These are phyloP conservation scores for Ottelia alismoides DNA, from an alignment of 106 monocot genomes.

Conservation along the genomic window DNA sequence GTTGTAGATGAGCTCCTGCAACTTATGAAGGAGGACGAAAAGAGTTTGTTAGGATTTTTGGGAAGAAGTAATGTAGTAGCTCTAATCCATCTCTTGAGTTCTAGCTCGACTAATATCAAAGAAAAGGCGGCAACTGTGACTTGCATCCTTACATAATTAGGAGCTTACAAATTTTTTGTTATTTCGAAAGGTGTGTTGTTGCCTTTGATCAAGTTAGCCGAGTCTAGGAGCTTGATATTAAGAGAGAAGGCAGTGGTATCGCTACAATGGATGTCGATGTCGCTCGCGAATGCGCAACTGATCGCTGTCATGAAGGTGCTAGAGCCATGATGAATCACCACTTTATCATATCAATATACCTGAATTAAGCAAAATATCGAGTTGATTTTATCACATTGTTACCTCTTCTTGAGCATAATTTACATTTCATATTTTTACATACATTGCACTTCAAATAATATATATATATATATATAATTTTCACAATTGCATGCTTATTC, in stretches of 20 bases:
- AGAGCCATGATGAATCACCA: too few relatives aligned
- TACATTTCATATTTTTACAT: too few relatives aligned
- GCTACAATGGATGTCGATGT: constrained; percentile 52
- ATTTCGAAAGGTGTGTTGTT: constrained; percentile 52
- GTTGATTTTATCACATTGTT: too few relatives aligned
- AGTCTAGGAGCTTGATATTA: constrained; percentile 35
- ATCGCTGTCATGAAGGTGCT: too few relatives aligned
- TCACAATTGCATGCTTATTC: too few relatives aligned
- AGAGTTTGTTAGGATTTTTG: constrained; percentile 25
- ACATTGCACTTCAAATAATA: too few relatives aligned
- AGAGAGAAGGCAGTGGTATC: constrained; percentile 54
- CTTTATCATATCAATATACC: too few relatives aligned
- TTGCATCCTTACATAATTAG: constrained; percentile 39
- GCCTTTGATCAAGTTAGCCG: constrained; percentile 45
- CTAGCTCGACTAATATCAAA: constrained; percentile 21
- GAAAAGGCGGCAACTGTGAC: constrained; percentile 53
- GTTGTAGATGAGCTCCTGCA: constrained; percentile 50
- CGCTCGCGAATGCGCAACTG: constrained; percentile 28
- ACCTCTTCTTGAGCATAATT: too few relatives aligned
- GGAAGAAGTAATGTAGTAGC: constrained; percentile 35
- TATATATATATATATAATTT: too few relatives aligned
- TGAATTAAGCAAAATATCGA: too few relatives aligned
- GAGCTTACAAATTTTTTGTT: constrained; percentile 27
- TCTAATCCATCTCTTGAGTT: constrained; percentile 40
- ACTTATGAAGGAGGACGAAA: constrained; percentile 32